These are phyloP conservation scores for Solanum hybrid DNA, from an alignment of 305 asterid species.

Conservation along the genomic window DNA sequence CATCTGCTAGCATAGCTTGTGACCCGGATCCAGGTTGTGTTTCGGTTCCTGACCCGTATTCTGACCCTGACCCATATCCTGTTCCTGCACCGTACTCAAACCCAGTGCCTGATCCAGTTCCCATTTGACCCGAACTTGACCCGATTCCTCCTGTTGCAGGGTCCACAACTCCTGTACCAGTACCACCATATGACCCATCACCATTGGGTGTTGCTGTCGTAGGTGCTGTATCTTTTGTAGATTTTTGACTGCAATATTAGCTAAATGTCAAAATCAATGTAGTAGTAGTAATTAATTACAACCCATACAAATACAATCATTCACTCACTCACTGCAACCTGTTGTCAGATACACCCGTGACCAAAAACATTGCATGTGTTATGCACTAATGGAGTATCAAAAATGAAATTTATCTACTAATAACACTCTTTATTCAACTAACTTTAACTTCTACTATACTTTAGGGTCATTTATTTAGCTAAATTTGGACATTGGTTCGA, in stretches of 20 bases:
- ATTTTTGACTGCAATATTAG: conserved; percentile 60
- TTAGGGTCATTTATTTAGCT: background rate
- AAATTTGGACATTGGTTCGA: background rate
- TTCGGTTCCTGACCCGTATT: background rate
- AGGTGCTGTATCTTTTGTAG: conserved; percentile 60
- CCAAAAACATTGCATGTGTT: background rate
- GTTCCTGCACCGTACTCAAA: conserved; percentile 14
- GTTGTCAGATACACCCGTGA: background rate
- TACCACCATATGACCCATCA: conserved; percentile 31
- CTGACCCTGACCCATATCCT: conserved; percentile 24
- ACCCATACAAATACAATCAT: background rate
- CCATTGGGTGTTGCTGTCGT: conserved; percentile 32
- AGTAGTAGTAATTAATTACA: background rate
- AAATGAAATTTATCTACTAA: background rate
- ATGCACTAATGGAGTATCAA: background rate
- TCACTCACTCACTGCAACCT: background rate
- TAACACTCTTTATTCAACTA: background rate
- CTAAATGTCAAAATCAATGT: background rate
- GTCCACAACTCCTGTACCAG: conserved; percentile 30
- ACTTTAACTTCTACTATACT: background rate
- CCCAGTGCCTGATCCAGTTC: conserved; percentile 6
- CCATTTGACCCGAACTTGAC: conserved; percentile 4
- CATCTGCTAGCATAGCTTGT: conserved; percentile 42
- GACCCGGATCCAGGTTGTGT: conserved; percentile 22
- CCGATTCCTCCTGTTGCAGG: conserved; percentile 5